A percentile compares a stretch with the other conserved stretches of the same genome.
phyloP scores from a whole-genome alignment of 2,329 filamentous ascomycete genomes.

The Colletotrichum sp. region DNA sequence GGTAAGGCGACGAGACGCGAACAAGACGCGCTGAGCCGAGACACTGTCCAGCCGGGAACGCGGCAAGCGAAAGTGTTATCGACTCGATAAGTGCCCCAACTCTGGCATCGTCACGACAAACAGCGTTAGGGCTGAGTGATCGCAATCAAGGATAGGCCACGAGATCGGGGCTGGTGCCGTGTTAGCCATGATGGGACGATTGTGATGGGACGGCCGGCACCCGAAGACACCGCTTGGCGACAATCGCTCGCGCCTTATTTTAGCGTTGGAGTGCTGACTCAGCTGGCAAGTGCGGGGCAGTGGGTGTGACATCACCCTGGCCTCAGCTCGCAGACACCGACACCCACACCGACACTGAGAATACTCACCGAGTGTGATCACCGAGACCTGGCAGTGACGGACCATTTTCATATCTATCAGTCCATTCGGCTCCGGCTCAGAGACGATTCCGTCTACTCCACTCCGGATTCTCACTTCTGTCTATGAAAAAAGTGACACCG shows the following conservation, averaged over 20 bases:
- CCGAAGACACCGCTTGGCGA: neutral
- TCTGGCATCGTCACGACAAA: neutral
- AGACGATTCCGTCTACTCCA: neutral
- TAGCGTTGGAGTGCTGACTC: neutral
- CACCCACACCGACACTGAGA: rapidly evolving
- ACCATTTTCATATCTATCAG: too few relatives aligned
- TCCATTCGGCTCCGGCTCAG: neutral
- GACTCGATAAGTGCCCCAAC: neutral
- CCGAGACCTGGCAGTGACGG: neutral
- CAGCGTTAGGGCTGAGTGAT: neutral
- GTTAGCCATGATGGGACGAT: neutral
- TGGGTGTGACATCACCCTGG: neutral
- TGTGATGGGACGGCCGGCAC: neutral
- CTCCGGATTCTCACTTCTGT: rapidly evolving
- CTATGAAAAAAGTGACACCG: neutral
- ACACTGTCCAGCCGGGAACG: neutral
- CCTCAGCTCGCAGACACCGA: neutral
- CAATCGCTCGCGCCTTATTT: neutral
- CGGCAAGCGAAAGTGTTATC: neutral
- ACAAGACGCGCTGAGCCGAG: neutral
- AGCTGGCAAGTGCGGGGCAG: neutral
- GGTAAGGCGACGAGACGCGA: neutral
- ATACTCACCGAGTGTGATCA: rapidly evolving
- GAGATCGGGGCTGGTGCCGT: neutral
- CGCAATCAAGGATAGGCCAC: neutral